Conservation (phyloP, 2,329 filamentous ascomycete genomes). For the Alternaria gaisen region DNA sequence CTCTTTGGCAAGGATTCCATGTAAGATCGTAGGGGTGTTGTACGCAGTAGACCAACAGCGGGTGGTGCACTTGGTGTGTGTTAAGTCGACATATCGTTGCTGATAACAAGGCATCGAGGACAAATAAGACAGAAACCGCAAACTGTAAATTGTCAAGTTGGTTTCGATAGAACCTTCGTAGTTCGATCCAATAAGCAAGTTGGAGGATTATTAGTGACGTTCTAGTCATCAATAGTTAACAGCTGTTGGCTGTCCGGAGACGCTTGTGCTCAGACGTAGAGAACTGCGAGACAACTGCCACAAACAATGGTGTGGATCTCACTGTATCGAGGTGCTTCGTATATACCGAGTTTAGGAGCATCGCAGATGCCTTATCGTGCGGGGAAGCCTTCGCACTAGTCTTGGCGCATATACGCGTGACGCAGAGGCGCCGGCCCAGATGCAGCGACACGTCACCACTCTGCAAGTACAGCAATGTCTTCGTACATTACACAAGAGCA, state of each 20-base stretch:
- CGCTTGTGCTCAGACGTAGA: background rate
- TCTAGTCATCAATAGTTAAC: background rate
- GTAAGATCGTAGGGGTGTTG: background rate
- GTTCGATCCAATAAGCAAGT: background rate
- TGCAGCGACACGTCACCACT: background rate
- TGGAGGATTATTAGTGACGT: background rate
- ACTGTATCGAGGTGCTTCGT: conserved; percentile 1
- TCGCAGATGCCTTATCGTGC: background rate
- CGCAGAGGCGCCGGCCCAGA: background rate
- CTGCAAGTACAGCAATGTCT: background rate
- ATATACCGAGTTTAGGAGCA: background rate
- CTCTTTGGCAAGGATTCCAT: background rate
- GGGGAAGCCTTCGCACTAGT: background rate
- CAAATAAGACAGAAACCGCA: background rate
- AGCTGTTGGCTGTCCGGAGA: background rate
- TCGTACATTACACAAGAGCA: background rate
- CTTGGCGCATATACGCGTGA: conserved; percentile 5
- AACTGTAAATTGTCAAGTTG: background rate
- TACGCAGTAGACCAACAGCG: background rate
- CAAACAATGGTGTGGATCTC: background rate
- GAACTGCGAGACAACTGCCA: background rate
- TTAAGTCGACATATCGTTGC: background rate
- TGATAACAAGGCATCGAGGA: background rate
- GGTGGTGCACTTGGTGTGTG: background rate
- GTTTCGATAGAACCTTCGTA: background rate